Evolutionary conservation across 2,329 filamentous ascomycete species (phyloP).

Genomic region (Biscogniauxia sp.): DNA sequence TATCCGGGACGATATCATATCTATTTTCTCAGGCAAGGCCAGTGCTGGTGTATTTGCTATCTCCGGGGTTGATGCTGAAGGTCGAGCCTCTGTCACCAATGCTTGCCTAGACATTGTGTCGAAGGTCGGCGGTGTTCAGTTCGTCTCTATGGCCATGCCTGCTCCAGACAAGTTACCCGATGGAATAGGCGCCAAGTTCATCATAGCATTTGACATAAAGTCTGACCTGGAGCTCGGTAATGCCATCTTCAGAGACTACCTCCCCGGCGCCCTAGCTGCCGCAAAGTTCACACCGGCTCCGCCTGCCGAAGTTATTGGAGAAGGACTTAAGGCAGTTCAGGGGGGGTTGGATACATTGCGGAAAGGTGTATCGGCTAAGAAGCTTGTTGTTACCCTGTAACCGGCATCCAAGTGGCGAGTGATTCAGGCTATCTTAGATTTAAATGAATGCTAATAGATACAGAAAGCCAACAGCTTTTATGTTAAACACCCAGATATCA

Average conservation of each 20-base stretch:
- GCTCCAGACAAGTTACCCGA: neutral
- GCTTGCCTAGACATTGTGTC: neutral
- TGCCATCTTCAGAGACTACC: slow-evolving; percentile 1
- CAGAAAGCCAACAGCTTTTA: too few relatives aligned
- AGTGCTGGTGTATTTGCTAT: slow-evolving; percentile 30
- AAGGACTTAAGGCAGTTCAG: neutral
- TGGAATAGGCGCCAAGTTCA: neutral
- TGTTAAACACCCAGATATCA: too few relatives aligned
- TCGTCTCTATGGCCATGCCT: neutral
- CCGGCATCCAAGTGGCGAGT: too few relatives aligned
- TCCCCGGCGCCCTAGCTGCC: neutral
- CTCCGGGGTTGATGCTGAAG: neutral
- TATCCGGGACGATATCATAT: slow-evolving; percentile 28
- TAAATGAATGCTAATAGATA: too few relatives aligned
- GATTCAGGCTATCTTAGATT: too few relatives aligned
- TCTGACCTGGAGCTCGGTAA: neutral
- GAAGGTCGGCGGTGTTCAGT: neutral
- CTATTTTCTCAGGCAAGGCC: slow-evolving; percentile 27
- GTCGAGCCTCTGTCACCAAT: neutral
- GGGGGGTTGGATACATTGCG: neutral
- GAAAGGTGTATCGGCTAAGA: slow-evolving; percentile 1
- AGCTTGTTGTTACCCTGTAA: slow-evolving; percentile 4
- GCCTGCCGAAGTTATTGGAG: neutral
- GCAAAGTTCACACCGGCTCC: neutral
- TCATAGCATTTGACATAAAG: neutral